Evolutionary conservation across 1,284 basidiomycete species (phyloP).

Genomic region (Fistulina hepatica): DNA sequence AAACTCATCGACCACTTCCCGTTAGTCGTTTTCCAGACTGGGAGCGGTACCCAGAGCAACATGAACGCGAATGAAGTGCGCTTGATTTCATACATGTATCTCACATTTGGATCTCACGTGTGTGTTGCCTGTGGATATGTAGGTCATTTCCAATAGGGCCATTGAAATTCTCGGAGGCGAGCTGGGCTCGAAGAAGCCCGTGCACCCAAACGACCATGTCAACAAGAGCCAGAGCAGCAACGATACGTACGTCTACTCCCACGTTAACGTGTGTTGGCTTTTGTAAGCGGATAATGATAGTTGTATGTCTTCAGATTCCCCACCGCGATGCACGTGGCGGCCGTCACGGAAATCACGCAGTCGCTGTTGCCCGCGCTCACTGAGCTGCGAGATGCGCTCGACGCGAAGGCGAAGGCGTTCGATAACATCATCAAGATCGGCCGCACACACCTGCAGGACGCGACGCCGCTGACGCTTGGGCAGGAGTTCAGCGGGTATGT

Average conservation of each 20-base stretch:
- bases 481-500: slow-evolving; percentile 99
- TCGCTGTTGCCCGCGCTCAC: slow-evolving; percentile 80
- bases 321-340: slow-evolving; percentile 98
- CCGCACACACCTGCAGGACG: slow-evolving; percentile 94
- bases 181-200: slow-evolving; percentile 92
- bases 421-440: slow-evolving; percentile 97
- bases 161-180: slow-evolving; percentile 96
- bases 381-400: slow-evolving; percentile 76
- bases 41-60: slow-evolving; percentile 98
- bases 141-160: slow-evolving; percentile 98
- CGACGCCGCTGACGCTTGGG: slow-evolving; percentile 93
- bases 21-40: slow-evolving; percentile 98
- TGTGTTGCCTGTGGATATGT: too few species aligned
- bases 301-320: slow-evolving; percentile 83
- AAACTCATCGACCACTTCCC: slow-evolving; percentile 95
- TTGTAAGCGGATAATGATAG: too few species aligned
- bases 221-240: slow-evolving; percentile 99
- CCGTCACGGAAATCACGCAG: slow-evolving; percentile 80
- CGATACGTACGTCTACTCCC: slow-evolving; percentile 62
- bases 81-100: not conserved
- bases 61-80: slow-evolving; percentile 97
- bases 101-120: too few species aligned
- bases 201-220: slow-evolving; percentile 99
- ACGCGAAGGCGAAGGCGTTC: slow-evolving; percentile 74
- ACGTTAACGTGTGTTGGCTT: too few species aligned